Conservation (phyloP, 2,329 filamentous ascomycete genomes). For the Cytospora mali region DNA sequence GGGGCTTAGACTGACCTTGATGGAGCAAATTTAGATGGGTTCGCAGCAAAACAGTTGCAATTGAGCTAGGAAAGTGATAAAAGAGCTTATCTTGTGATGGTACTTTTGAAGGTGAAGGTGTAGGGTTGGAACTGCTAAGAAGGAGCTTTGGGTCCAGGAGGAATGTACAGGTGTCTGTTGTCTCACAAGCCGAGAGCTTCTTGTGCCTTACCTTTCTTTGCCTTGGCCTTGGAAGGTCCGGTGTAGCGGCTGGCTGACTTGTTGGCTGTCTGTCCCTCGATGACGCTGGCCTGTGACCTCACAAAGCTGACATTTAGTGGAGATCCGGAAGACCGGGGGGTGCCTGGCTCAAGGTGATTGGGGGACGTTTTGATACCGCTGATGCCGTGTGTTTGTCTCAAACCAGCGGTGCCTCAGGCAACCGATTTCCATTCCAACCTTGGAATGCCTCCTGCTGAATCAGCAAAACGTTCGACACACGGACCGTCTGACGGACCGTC, state of each 20-base stretch:
- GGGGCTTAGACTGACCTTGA: constrained; percentile 12
- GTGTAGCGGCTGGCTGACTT: background rate
- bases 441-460: background rate
- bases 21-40: background rate
- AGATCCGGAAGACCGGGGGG: background rate
- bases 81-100: background rate
- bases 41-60: background rate
- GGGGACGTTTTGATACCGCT: too few relatives aligned
- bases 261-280: background rate
- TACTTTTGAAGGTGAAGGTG: background rate
- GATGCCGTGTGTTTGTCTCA: background rate
- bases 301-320: background rate
- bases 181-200: background rate
- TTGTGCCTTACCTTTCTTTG: background rate
- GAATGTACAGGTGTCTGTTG: background rate
- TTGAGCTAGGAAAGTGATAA: background rate
- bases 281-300: constrained; percentile 2
- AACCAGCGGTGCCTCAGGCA: background rate
- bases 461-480: background rate
- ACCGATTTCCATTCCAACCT: background rate
- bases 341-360: background rate
- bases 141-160: background rate
- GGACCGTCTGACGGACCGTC: background rate
- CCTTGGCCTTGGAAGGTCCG: background rate
- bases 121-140: background rate